Evolutionary conservation across 345 rosid species (phyloP).

Genomic region (Pseudoturritis turrita): DNA sequence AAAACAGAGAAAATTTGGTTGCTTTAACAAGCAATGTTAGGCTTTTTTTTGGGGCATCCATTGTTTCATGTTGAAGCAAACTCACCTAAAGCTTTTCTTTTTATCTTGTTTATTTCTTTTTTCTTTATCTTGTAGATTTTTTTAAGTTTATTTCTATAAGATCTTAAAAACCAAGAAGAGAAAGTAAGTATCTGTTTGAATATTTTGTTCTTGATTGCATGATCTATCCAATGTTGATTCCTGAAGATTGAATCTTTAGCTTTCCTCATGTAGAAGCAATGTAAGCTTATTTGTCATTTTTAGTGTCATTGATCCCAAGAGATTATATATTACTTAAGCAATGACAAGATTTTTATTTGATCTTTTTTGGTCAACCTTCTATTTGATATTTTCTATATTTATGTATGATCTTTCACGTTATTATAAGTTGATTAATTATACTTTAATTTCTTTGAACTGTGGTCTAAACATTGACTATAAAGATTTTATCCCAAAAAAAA

Average conservation of each 20-base stretch:
- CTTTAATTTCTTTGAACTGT: neutral
- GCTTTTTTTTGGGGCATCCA: conserved; percentile 57
- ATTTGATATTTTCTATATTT: neutral
- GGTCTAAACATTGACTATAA: neutral
- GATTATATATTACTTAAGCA: neutral
- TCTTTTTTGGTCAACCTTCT: neutral
- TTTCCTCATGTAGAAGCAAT: conserved; percentile 53
- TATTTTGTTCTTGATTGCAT: conserved; percentile 30
- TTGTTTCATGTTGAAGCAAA: conserved; percentile 85
- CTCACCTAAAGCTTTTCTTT: conserved; percentile 31
- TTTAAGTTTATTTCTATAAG: neutral
- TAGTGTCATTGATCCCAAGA: neutral
- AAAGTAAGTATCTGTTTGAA: conserved; percentile 26
- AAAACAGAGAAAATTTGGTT: conserved; percentile 29
- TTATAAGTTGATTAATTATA: neutral
- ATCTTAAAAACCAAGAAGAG: conserved; percentile 5
- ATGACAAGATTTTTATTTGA: neutral
- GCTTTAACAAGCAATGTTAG: conserved; percentile 54
- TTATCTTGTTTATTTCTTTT: conserved; percentile 17
- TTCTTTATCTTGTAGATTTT: neutral
- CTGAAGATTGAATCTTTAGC: conserved; percentile 41
- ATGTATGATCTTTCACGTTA: neutral
- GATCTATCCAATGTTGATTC: conserved; percentile 44
- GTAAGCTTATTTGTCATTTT: conserved; percentile 23
- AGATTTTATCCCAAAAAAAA: no score